These are phyloP conservation scores for Vachellia pachyceras DNA, from an alignment of 306 rosid genomes.

Conservation along the genomic window DNA sequence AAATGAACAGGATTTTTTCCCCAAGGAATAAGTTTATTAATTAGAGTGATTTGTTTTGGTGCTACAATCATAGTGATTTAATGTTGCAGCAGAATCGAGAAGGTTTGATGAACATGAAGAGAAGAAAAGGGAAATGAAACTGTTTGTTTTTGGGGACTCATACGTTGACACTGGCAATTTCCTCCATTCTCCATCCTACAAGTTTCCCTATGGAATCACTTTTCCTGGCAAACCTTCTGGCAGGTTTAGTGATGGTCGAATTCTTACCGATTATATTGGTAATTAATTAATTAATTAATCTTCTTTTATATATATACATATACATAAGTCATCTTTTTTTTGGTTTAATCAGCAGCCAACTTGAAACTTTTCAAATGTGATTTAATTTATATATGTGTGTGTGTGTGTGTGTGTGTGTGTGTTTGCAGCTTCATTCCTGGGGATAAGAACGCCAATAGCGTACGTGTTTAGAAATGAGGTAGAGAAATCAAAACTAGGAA, in stretches of 20 bases:
- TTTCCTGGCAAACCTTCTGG: slow-evolving; percentile 64
- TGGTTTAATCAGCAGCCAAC: not conserved
- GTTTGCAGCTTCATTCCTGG: not conserved
- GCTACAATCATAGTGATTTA: not conserved
- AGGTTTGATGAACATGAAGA: not conserved
- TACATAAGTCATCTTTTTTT: no score
- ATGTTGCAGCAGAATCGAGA: not conserved
- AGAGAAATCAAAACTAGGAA: not conserved
- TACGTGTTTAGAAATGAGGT: not conserved
- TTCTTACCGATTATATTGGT: slow-evolving; percentile 54
- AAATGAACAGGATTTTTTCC: no score
- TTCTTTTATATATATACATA: no score
- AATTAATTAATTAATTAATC: no score
- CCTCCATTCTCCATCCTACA: slow-evolving; percentile 36
- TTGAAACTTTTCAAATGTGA: not conserved
- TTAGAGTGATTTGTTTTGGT: no score
- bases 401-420: no score
- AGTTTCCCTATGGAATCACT: slow-evolving; percentile 54
- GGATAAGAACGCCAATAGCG: not conserved
- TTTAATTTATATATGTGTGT: not conserved
- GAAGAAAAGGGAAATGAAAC: slow-evolving; percentile 34
- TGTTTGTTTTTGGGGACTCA: slow-evolving; percentile 17
- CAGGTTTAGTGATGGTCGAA: slow-evolving; percentile 59
- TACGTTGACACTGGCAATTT: slow-evolving; percentile 44
- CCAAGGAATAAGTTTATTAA: not conserved